These are phyloP conservation scores for Russula griseocarnosa DNA, from an alignment of 768 basidiomycete genomes.

Conservation along the genomic window DNA sequence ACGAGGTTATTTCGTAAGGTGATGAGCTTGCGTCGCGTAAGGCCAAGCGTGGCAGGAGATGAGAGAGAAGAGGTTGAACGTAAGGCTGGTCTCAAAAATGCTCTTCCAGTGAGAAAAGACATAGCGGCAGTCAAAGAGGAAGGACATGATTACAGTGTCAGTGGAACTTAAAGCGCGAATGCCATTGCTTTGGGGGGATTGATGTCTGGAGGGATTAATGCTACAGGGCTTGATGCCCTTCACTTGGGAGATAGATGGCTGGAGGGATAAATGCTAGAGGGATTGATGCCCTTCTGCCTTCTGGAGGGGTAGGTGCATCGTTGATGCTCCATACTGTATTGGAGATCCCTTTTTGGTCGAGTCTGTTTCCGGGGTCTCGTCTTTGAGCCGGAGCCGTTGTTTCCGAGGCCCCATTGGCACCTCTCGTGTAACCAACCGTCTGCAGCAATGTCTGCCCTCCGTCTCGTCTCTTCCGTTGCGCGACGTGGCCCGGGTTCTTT, in stretches of 20 bases:
- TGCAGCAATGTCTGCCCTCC: slow-evolving; percentile 66
- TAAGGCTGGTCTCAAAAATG: not conserved
- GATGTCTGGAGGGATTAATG: too few relatives aligned
- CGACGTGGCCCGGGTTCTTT: slow-evolving; percentile 54
- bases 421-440: not conserved
- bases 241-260: too few relatives aligned
- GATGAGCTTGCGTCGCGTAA: slow-evolving; percentile 18
- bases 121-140: not conserved
- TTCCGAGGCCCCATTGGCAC: slow-evolving; percentile 6
- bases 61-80: too few relatives aligned
- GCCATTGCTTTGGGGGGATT: too few relatives aligned
- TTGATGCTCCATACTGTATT: too few relatives aligned
- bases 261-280: too few relatives aligned
- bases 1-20: slow-evolving; percentile 23
- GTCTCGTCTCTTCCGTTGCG: slow-evolving; percentile 60
- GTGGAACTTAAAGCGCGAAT: too few relatives aligned
- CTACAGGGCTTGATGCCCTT: too few relatives aligned
- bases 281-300: too few relatives aligned
- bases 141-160: too few relatives aligned
- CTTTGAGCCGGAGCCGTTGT: not conserved
- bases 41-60: not conserved
- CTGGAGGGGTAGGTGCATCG: too few relatives aligned
- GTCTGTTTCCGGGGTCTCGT: slow-evolving; percentile 6
- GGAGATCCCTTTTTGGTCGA: too few relatives aligned
- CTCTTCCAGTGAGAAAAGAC: not conserved